Evolutionary conservation across 805 yeast species (phyloP).

Genomic region (Kodamaea nitidulidarum): DNA sequence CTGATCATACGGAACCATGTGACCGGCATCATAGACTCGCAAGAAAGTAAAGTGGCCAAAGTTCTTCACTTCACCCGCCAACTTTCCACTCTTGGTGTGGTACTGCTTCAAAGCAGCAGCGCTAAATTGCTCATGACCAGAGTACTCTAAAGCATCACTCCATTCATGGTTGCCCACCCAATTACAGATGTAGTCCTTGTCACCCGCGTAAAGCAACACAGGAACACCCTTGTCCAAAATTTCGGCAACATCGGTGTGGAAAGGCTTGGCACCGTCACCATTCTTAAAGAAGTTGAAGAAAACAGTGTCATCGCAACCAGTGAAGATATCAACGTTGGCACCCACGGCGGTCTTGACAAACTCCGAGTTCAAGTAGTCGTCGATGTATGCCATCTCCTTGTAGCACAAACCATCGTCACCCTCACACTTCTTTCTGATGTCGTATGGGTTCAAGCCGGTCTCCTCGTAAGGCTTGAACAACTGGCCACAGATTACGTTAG

Average conservation of each 20-base stretch:
- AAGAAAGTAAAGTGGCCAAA: slow-evolving; percentile 71
- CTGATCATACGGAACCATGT: slow-evolving; percentile 92
- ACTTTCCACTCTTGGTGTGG: slow-evolving; percentile 14
- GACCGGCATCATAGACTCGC: slow-evolving; percentile 87
- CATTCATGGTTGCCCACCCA: slow-evolving; percentile 43
- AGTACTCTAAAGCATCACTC: slow-evolving; percentile 25
- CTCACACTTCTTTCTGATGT: slow-evolving; percentile 50
- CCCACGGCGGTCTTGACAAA: slow-evolving; percentile 55
- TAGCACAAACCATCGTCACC: slow-evolving; percentile 53
- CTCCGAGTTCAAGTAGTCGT: slow-evolving; percentile 49
- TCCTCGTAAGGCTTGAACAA: slow-evolving; percentile 30
- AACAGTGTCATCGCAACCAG: slow-evolving; percentile 48
- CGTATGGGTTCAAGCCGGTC: slow-evolving; percentile 62
- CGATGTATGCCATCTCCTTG: slow-evolving; percentile 45
- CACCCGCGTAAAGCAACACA: slow-evolving; percentile 43
- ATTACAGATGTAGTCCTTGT: slow-evolving; percentile 43
- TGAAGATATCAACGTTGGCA: slow-evolving; percentile 46
- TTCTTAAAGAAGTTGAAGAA: slow-evolving; percentile 47
- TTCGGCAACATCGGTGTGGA: slow-evolving; percentile 55
- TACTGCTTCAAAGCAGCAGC: slow-evolving; percentile 17
- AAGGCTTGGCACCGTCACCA: slow-evolving; percentile 70
- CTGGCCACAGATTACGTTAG: slow-evolving; percentile 29
- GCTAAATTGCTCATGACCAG: slow-evolving; percentile 17
- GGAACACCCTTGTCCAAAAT: slow-evolving; percentile 37
- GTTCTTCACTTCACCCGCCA: slow-evolving; percentile 73